A percentile compares a stretch with the other conserved stretches of the same genome.
Conservation (phyloP, 208 protist species). For the Trypanosoma scelopori region DNA sequence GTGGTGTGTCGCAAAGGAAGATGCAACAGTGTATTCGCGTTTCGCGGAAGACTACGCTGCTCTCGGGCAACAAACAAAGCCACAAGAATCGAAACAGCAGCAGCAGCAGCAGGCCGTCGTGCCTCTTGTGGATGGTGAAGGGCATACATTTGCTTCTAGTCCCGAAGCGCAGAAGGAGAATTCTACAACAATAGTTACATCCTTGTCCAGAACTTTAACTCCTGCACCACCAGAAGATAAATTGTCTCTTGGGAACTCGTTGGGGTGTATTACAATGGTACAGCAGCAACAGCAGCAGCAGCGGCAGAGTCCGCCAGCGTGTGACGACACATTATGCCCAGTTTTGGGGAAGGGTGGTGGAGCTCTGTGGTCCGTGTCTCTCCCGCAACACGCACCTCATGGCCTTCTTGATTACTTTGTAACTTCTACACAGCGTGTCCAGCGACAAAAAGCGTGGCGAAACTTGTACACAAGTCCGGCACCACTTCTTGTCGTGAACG, state of each 20-base stretch:
- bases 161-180: too few species aligned
- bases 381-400: conserved; percentile 14
- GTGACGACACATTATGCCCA: not conserved
- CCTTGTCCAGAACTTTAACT: not conserved
- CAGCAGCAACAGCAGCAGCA: not conserved
- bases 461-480: conserved; percentile 48
- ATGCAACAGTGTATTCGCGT: conserved; percentile 12
- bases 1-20: conserved; percentile 33
- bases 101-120: not conserved
- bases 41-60: conserved; percentile 8
- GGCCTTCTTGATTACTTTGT: conserved; percentile 35
- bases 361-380: conserved; percentile 13
- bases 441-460: conserved; percentile 25
- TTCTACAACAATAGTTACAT: too few species aligned
- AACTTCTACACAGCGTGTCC: conserved; percentile 33
- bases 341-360: not conserved
- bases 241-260: not conserved
- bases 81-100: not conserved
- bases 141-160: too few species aligned
- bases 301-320: not conserved
- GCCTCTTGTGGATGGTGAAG: too few species aligned
- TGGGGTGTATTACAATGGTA: not conserved
- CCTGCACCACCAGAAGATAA: not conserved
- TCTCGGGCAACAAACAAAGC: not conserved
- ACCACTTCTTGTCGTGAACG: conserved; percentile 23